phyloP scores from a whole-genome alignment of 2,329 filamentous ascomycete species.

The Trichophyton equinum region DNA sequence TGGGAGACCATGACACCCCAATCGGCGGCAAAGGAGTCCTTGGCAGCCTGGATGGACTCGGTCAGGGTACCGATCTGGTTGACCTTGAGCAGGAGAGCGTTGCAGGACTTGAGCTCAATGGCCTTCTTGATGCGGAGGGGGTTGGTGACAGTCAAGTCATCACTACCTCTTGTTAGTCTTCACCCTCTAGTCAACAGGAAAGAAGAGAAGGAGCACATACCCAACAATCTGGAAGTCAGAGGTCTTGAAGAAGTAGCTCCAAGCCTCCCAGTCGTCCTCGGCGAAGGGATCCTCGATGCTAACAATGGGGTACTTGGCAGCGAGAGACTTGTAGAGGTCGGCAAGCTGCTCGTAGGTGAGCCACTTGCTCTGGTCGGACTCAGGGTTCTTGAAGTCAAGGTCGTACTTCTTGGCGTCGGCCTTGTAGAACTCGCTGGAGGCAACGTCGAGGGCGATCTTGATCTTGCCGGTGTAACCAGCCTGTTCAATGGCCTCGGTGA shows the following conservation, averaged over 20 bases:
- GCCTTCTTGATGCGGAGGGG: slow-evolving; percentile 98
- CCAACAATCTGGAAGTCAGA: slow-evolving; percentile 95
- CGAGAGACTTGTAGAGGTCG: slow-evolving; percentile 73
- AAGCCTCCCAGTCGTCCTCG: slow-evolving; percentile 99
- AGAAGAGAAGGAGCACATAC: slow-evolving; percentile 25
- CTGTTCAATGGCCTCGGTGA: slow-evolving; percentile 84
- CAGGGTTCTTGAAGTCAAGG: slow-evolving; percentile 99
- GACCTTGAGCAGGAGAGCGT: slow-evolving; percentile 96
- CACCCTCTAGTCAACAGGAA: neutral
- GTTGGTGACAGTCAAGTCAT: slow-evolving; percentile 99
- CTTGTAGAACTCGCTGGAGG: slow-evolving; percentile 99
- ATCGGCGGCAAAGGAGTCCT: slow-evolving; percentile 88
- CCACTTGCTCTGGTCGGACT: slow-evolving; percentile 93
- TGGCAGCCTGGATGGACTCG: slow-evolving; percentile 97
- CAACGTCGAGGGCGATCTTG: slow-evolving; percentile 98
- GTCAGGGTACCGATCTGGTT: slow-evolving; percentile 99
- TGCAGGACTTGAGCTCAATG: slow-evolving; percentile 97
- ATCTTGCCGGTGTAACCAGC: slow-evolving; percentile 93
- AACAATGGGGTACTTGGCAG: slow-evolving; percentile 95
- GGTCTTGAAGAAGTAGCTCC: slow-evolving; percentile 99
- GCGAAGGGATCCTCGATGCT: slow-evolving; percentile 98
- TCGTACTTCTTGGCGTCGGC: slow-evolving; percentile 97
- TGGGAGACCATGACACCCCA: slow-evolving; percentile 99
- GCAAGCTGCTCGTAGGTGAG: slow-evolving; percentile 97
- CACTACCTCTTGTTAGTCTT: slow-evolving; percentile 36